Conservation (phyloP, 495 filamentous ascomycete species). For the Glarea lozoyensis region DNA sequence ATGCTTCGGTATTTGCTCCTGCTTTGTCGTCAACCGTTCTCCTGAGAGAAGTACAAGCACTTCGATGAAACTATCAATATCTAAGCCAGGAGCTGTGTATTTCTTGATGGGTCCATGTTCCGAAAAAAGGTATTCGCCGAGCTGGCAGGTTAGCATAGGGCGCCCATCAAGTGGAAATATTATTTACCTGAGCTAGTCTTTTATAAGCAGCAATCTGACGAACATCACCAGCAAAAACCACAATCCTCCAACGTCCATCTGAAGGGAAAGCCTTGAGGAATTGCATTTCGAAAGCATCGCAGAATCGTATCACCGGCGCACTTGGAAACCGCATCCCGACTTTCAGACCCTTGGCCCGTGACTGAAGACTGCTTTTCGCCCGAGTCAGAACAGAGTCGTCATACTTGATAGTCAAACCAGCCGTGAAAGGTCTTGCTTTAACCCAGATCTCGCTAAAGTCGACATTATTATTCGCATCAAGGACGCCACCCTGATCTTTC, state of each 20-base stretch:
- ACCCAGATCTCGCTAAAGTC: constrained; percentile 43
- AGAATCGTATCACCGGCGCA: constrained; percentile 43
- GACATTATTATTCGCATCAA: neutral
- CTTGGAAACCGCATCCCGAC: constrained; percentile 53
- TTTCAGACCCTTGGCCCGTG: constrained; percentile 33
- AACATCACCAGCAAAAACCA: constrained; percentile 51
- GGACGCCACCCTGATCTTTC: constrained; percentile 18
- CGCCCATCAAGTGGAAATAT: neutral
- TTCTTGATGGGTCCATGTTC: constrained; percentile 1
- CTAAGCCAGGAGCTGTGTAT: constrained; percentile 33
- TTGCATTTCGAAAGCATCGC: constrained; percentile 47
- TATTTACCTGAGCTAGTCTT: constrained; percentile 36
- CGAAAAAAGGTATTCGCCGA: constrained; percentile 6
- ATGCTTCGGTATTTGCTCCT: constrained; percentile 46
- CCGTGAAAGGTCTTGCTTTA: constrained; percentile 52
- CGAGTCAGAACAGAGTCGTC: constrained; percentile 39
- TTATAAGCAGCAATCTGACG: constrained; percentile 12
- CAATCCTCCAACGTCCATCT: constrained; percentile 50
- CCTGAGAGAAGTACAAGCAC: constrained; percentile 33
- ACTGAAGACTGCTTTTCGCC: constrained; percentile 15
- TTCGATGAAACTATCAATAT: constrained; percentile 53
- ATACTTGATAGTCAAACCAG: constrained; percentile 53
- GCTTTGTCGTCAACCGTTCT: constrained; percentile 44
- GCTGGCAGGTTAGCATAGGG: neutral
- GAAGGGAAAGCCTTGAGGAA: constrained; percentile 40